These are phyloP conservation scores for Coriolopsis trogii DNA, from an alignment of 1,284 basidiomycete species.

Conservation along the genomic window DNA sequence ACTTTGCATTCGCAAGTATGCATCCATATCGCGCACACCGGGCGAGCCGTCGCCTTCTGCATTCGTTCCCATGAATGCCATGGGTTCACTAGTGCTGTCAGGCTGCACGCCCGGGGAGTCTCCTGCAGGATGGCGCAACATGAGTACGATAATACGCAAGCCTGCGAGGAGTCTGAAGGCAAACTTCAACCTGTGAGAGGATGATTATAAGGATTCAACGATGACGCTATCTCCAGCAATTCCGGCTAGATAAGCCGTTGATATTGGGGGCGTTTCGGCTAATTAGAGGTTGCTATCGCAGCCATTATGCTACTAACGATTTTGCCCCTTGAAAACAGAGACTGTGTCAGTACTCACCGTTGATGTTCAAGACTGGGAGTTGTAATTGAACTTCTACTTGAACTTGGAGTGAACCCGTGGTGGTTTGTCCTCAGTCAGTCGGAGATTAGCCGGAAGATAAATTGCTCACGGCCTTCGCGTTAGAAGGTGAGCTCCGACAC, in stretches of 20 bases:
- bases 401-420: too few species aligned
- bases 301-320: neutral
- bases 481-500: too few species aligned
- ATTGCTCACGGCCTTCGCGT: too few species aligned
- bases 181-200: neutral
- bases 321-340: neutral
- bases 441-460: too few species aligned
- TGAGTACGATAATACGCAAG: conserved; percentile 6
- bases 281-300: too few species aligned
- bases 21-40: conserved; percentile 17
- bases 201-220: neutral
- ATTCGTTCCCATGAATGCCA: neutral
- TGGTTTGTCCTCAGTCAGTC: too few species aligned
- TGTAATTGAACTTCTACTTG: too few species aligned
- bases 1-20: conserved; percentile 18
- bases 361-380: neutral
- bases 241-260: conserved; percentile 7
- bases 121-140: conserved; percentile 13
- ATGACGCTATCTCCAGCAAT: neutral
- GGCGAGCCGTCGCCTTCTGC: conserved; percentile 9
- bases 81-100: neutral
- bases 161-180: neutral
- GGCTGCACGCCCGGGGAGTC: conserved; percentile 2
- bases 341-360: neutral
- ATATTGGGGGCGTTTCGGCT: too few species aligned